These are phyloP conservation scores for Penicillium silybi DNA, from an alignment of 495 filamentous ascomycete species.

Conservation along the genomic window DNA sequence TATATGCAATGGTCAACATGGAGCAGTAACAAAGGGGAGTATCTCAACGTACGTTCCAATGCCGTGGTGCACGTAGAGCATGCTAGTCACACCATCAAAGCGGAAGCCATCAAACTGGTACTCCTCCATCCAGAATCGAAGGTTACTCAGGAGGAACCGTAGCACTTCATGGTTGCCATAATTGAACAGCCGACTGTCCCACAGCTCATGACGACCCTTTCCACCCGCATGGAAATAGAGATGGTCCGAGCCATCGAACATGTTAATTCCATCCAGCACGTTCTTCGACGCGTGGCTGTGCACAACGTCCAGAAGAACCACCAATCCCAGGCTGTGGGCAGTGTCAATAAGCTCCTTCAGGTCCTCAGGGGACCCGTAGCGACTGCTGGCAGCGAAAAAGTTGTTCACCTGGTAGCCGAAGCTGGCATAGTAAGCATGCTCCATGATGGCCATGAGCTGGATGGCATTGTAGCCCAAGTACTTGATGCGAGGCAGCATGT, in stretches of 20 bases:
- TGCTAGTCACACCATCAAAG: constrained; percentile 97
- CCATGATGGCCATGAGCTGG: constrained; percentile 98
- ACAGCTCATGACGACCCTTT: constrained; percentile 83
- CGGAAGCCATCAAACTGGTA: constrained; percentile 95
- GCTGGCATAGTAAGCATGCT: constrained; percentile 98
- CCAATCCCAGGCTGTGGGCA: constrained; percentile 84
- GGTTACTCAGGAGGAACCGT: constrained; percentile 88
- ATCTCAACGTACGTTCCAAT: constrained; percentile 82
- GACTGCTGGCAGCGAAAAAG: constrained; percentile 96
- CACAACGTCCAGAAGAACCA: constrained; percentile 92
- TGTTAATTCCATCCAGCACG: constrained; percentile 85
- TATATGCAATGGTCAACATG: constrained; percentile 28
- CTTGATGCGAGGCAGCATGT: constrained; percentile 87
- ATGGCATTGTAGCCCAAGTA: constrained; percentile 94
- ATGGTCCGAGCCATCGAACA: constrained; percentile 92
- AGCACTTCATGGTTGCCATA: constrained; percentile 93
- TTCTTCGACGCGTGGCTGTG: constrained; percentile 99
- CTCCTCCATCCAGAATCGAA: constrained; percentile 99
- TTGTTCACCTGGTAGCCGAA: constrained; percentile 98
- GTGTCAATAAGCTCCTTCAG: constrained; percentile 96
- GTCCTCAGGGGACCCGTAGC: constrained; percentile 91
- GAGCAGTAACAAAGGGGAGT: background rate
- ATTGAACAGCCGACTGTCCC: constrained; percentile 97
- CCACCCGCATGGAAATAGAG: constrained; percentile 88
- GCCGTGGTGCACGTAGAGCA: constrained; percentile 93